Base-by-base conservation (phyloP, 2,329 filamentous ascomycete species). In the Ascochyta rabiei region DNA sequence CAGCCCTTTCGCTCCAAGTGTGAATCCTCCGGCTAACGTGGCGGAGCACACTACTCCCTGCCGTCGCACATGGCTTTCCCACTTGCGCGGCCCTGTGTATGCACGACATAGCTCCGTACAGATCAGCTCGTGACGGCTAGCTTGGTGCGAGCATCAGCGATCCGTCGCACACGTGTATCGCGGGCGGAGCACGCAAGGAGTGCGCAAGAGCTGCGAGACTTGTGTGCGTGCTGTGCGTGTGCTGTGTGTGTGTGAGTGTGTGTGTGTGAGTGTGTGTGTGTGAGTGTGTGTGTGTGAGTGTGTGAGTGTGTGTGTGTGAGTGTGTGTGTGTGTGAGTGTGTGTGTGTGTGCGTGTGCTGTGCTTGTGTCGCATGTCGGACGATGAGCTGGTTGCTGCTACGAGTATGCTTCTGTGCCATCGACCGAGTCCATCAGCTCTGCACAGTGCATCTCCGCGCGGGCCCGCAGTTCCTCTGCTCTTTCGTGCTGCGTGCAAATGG, bases 21-120 rank as follows among this genome's bases (percentile, higher is more conserved):
- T 42, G 39, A 38, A 58, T 63, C 63, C 60, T 68, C 59, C 57
- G 54, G 61, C 64, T 62, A 67, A 57, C 53, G 61, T 67, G 65
- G 62, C 67, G 66, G 68, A 60, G 61, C 61, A 53, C 54, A 40
- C 57, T 57, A 53, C 52, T 31, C 42, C 51, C 48, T 56, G 45
- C 60, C 38, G 58, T 62, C 52, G 58, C 48, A 61, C 64, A 62
- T 37, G 48, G 48, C 34, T 55, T 52, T 54, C 63, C 52, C 65
- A 56, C 42, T 60, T 54, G 35, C 31, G 47, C 57, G 62, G 64
- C 55, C 51, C 64, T 47, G 48, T 58, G 58, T 52, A 61, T 58
- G 66, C 62, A 66, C 53, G 66, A 59, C 61, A 62, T 59, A 35
- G 34, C 26, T 46, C 41, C 53, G 59, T 59, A 60, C 52, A 55